Evolutionary conservation across 2,329 filamentous ascomycete genomes (phyloP).

Genomic region (Madurella mycetomatis): DNA sequence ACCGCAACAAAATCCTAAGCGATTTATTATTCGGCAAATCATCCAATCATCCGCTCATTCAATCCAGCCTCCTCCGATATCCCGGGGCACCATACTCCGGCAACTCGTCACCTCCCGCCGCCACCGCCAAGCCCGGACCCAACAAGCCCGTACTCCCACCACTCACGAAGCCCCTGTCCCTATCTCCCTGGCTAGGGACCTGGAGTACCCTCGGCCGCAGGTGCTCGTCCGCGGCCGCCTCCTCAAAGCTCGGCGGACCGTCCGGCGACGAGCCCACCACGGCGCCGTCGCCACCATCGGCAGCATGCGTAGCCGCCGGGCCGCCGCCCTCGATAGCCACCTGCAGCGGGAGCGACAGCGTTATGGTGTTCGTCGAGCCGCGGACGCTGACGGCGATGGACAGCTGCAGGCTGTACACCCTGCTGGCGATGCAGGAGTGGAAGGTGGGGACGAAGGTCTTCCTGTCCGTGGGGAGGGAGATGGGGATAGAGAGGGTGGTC

Average conservation of each 20-base stretch:
- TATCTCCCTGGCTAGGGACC: constrained; percentile 21
- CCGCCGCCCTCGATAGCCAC: constrained; percentile 40
- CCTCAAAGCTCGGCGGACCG: constrained; percentile 48
- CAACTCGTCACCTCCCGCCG: constrained; percentile 23
- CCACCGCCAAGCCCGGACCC: neutral
- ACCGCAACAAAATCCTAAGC: too few relatives aligned
- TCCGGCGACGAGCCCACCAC: neutral
- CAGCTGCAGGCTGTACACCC: constrained; percentile 50
- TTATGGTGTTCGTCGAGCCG: constrained; percentile 38
- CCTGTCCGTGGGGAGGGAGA: constrained; percentile 43
- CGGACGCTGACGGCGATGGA: constrained; percentile 38
- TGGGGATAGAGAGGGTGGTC: constrained; percentile 43
- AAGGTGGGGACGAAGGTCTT: constrained; percentile 54
- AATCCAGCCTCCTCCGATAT: constrained; percentile 6
- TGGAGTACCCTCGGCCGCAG: constrained; percentile 42
- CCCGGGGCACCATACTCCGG: constrained; percentile 26
- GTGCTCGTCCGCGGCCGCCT: constrained; percentile 41
- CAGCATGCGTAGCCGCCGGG: neutral
- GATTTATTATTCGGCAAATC: neutral
- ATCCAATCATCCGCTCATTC: neutral
- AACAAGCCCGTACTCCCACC: neutral
- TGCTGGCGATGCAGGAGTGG: constrained; percentile 53
- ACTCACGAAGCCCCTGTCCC: constrained; percentile 5
- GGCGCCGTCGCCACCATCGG: neutral
- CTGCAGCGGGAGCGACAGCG: constrained; percentile 48